A percentile compares a stretch with the other conserved stretches of the same genome.
These are phyloP conservation scores for Phyllosticta citribraziliensis DNA, from an alignment of 2,329 filamentous ascomycete genomes.

Conservation along the genomic window DNA sequence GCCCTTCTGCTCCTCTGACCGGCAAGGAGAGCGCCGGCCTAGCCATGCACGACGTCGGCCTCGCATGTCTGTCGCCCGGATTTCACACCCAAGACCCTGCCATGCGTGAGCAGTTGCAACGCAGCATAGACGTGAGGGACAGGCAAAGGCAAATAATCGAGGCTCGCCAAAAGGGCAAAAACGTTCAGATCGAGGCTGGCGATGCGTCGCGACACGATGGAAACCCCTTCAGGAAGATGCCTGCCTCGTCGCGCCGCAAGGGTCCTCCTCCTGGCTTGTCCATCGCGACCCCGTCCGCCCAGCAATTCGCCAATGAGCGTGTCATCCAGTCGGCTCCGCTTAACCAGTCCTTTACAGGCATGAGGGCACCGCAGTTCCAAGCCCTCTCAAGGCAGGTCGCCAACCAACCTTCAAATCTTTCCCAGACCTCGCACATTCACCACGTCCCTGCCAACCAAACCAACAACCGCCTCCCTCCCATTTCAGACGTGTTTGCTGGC, in stretches of 20 bases:
- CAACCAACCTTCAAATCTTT: slow-evolving; percentile 74
- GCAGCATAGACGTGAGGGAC: slow-evolving; percentile 86
- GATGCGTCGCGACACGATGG: slow-evolving; percentile 25
- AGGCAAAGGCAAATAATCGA: slow-evolving; percentile 95
- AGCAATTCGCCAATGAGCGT: slow-evolving; percentile 85
- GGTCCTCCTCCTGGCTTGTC: slow-evolving; percentile 79
- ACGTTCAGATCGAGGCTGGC: slow-evolving; percentile 19
- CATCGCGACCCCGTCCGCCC: slow-evolving; percentile 87
- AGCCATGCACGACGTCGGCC: slow-evolving; percentile 82
- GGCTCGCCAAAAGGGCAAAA: slow-evolving; percentile 60
- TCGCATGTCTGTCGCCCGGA: slow-evolving; percentile 89
- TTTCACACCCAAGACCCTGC: slow-evolving; percentile 95
- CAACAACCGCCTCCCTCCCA: slow-evolving; percentile 82
- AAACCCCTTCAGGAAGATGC: slow-evolving; percentile 52
- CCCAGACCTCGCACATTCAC: slow-evolving; percentile 81
- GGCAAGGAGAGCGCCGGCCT: slow-evolving; percentile 62
- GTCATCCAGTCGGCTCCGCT: slow-evolving; percentile 95
- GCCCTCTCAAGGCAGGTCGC: slow-evolving; percentile 67
- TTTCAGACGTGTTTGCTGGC: slow-evolving; percentile 82
- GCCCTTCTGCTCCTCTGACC: slow-evolving; percentile 63
- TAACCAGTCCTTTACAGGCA: slow-evolving; percentile 88
- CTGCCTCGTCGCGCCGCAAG: slow-evolving; percentile 62
- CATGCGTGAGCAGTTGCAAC: slow-evolving; percentile 90
- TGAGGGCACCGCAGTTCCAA: slow-evolving; percentile 54
- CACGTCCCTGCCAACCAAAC: slow-evolving; percentile 83